phyloP scores from a whole-genome alignment of 306 rosid species.

The Cicer cuneatum region DNA sequence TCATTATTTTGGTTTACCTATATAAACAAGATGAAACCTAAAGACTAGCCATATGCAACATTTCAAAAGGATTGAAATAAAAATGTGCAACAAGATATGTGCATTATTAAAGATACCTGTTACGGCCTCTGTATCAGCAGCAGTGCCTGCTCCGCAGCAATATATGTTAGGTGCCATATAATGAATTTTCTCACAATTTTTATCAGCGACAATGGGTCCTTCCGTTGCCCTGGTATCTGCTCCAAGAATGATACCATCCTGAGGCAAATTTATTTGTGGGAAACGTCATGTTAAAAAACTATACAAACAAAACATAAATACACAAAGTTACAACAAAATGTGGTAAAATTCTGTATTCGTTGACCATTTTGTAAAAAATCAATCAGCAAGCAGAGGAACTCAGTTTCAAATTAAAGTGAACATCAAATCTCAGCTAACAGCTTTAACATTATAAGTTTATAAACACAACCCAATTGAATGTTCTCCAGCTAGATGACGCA shows the following conservation, averaged over 20 bases:
- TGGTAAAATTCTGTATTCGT: too few species aligned
- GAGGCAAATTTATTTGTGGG: conserved; percentile 14
- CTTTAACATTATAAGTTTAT: conserved; percentile 6
- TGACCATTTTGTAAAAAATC: not conserved
- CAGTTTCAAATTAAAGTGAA: not conserved
- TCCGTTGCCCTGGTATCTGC: conserved; percentile 97
- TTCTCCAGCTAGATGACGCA: conserved; percentile 5
- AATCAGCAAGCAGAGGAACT: not conserved
- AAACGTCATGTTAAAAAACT: conserved; percentile 26
- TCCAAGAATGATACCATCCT: conserved; percentile 99
- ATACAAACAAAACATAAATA: not conserved
- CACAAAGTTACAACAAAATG: too few species aligned
- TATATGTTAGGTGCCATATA: conserved; percentile 97
- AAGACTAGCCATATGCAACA: not conserved
- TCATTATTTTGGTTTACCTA: conserved; percentile 23
- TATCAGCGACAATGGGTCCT: conserved; percentile 92
- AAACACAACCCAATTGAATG: conserved; percentile 7
- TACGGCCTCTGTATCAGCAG: conserved; percentile 99
- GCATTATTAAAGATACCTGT: conserved; percentile 64
- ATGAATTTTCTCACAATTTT: conserved; percentile 96
- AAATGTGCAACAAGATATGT: conserved; percentile 10
- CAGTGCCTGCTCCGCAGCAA: conserved; percentile 99
- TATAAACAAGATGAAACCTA: conserved; percentile 11
- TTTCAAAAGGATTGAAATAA: conserved; percentile 1
- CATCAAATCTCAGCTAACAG: not conserved